Base-by-base conservation (phyloP, 2,329 filamentous ascomycete genomes). In the Sclerotinia minor region DNA sequence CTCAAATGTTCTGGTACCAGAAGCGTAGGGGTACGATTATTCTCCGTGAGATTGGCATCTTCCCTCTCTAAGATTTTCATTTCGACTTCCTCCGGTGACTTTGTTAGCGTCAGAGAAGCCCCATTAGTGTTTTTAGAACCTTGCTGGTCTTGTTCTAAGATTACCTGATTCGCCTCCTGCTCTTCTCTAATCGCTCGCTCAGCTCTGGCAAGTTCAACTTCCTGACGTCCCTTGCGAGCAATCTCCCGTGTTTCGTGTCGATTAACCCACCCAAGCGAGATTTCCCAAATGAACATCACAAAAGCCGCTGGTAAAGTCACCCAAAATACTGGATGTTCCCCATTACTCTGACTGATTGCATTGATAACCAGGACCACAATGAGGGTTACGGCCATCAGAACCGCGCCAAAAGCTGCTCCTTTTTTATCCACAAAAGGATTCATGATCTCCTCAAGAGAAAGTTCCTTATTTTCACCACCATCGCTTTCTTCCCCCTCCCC, bases 361-460 rank as follows among this genome's bases (percentile, higher is more conserved):
- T 92, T 92, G 38, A 92, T 75, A 0, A 83, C 85, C 2, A 92
- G 79, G 0, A 92, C 80, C 0, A 88, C 87, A 67, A 91, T 79
- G 35, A 92, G 81, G 0, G 89, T 90, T 0, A 81, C 82, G 1
- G 87, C 83, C 88, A 92, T 92, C 67, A 92, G 80, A 6, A 86
- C 71, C 0, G 83, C 86, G 1, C 89, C 89, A 67, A 91, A 88
- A 0, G 80, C 79, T 0, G 90, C 90, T 11, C 89, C 86, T 3
- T 81, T 79, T 71, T 86, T 89, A 74, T 92, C 89, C 0, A 92
- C 77, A 68, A 89, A 92, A 0, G 90, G 90, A 71, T 92, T 91
- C 84, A 92, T 85, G 73, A 92, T 90, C 73, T 92, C 89, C 70
- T 90, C 88, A 0, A 92, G 82, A 0, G 87, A 87, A 0, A 89